phyloP scores from a whole-genome alignment of 2,329 filamentous ascomycete genomes.

The Penicillium sp. region DNA sequence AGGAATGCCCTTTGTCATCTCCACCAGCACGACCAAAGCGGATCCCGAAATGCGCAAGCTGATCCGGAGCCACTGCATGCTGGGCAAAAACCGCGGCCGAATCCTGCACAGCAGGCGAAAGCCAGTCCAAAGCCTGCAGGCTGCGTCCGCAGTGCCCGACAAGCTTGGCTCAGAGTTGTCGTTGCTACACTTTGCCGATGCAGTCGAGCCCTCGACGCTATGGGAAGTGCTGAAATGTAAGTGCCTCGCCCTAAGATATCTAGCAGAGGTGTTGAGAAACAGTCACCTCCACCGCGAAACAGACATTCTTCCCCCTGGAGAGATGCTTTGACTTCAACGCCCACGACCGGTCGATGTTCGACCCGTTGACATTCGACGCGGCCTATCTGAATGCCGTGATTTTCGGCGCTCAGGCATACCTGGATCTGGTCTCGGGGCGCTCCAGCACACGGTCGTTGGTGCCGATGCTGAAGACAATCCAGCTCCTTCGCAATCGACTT shows the following conservation, averaged over 20 bases:
- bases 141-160: neutral
- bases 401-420: neutral
- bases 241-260: neutral
- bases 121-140: no score
- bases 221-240: neutral
- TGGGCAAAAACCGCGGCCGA: neutral
- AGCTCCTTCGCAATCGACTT: neutral
- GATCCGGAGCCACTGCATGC: constrained; percentile 2
- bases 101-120: neutral
- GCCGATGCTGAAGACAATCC: neutral
- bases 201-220: constrained; percentile 1
- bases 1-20: constrained; percentile 1
- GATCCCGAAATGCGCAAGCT: neutral
- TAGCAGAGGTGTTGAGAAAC: no score
- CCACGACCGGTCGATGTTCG: no score
- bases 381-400: neutral
- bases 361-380: neutral
- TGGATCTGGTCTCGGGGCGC: neutral
- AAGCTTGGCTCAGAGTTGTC: neutral
- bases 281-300: no score
- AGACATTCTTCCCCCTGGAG: no score
- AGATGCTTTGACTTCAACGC: no score
- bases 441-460: neutral
- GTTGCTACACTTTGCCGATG: neutral
- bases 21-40: neutral